Evolutionary conservation across 2,329 filamentous ascomycete genomes (phyloP).

Genomic region (Talaromyces sp.): DNA sequence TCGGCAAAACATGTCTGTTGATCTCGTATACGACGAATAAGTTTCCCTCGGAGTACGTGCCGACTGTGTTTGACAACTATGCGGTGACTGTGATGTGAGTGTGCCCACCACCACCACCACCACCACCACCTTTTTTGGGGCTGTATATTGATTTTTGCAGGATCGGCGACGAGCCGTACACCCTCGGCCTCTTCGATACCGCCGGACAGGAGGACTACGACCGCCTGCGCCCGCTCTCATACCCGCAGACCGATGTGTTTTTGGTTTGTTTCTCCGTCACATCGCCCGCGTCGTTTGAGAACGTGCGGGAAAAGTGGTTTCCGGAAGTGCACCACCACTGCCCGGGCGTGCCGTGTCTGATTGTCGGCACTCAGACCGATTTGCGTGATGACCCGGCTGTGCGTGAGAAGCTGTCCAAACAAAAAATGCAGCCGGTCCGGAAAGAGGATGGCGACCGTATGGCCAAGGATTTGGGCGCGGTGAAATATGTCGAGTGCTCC

Average conservation of each 20-base stretch:
- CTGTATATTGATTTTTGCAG: slow-evolving; percentile 42
- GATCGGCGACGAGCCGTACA: slow-evolving; percentile 99
- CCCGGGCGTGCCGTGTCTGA: slow-evolving; percentile 93
- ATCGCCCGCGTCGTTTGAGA: slow-evolving; percentile 95
- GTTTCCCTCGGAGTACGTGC: slow-evolving; percentile 99
- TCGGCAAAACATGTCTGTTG: slow-evolving; percentile 97
- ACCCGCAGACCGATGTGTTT: slow-evolving; percentile 98
- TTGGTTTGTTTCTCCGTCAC: slow-evolving; percentile 98
- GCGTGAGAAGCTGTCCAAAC: slow-evolving; percentile 84
- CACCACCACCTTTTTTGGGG: slow-evolving; percentile 3
- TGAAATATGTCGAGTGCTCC: slow-evolving; percentile 99
- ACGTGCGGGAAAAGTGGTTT: slow-evolving; percentile 99
- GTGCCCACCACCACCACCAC: slow-evolving; percentile 6
- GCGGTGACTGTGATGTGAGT: slow-evolving; percentile 99
- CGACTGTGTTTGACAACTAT: slow-evolving; percentile 99
- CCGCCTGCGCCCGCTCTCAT: slow-evolving; percentile 89
- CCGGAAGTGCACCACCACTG: slow-evolving; percentile 98
- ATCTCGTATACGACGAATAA: slow-evolving; percentile 99
- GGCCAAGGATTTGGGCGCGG: slow-evolving; percentile 94
- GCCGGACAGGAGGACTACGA: slow-evolving; percentile 99
- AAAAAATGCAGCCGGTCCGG: slow-evolving; percentile 90
- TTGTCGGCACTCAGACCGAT: slow-evolving; percentile 97
- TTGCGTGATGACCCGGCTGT: slow-evolving; percentile 83
- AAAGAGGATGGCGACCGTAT: slow-evolving; percentile 92
- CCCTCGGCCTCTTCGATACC: slow-evolving; percentile 94